Percentiles rank a stretch among this genome's conserved stretches.
Evolutionary conservation across 805 yeast species (phyloP).

Genomic region (Komagataella pseudopastoris): DNA sequence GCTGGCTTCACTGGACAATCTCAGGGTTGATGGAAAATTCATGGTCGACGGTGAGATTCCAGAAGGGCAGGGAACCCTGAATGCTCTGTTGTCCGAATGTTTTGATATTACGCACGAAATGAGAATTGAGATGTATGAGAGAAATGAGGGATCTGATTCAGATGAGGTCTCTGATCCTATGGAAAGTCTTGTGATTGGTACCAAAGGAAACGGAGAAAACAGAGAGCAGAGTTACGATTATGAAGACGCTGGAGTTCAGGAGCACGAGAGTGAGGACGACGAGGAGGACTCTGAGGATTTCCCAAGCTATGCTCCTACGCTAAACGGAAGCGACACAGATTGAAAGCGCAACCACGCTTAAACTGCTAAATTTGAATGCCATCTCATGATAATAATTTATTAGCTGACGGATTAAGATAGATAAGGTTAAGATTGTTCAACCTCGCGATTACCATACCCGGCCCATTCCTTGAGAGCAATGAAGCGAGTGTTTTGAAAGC

Average conservation of each 20-base stretch:
- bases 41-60: constrained; percentile 82
- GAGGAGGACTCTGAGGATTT: constrained; percentile 11
- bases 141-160: constrained; percentile 20
- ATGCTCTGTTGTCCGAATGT: constrained; percentile 83
- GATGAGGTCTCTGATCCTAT: constrained; percentile 18
- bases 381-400: background rate
- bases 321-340: constrained; percentile 15
- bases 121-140: constrained; percentile 70
- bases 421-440: background rate
- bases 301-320: constrained; percentile 17
- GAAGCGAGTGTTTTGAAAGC: too few species aligned
- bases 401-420: background rate
- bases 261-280: constrained; percentile 5
- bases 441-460: background rate
- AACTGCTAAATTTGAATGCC: background rate
- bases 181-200: constrained; percentile 19
- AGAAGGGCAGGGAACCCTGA: constrained; percentile 95
- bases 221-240: constrained; percentile 16
- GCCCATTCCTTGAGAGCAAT: background rate
- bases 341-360: background rate
- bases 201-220: constrained; percentile 19
- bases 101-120: constrained; percentile 88
- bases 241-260: constrained; percentile 18
- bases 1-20: constrained; percentile 76
- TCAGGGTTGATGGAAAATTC: constrained; percentile 85